A percentile compares a stretch with the other conserved stretches of the same genome.
Evolutionary conservation across 305 asterid genomes (phyloP).

Genomic region (Nicotiana rustica): DNA sequence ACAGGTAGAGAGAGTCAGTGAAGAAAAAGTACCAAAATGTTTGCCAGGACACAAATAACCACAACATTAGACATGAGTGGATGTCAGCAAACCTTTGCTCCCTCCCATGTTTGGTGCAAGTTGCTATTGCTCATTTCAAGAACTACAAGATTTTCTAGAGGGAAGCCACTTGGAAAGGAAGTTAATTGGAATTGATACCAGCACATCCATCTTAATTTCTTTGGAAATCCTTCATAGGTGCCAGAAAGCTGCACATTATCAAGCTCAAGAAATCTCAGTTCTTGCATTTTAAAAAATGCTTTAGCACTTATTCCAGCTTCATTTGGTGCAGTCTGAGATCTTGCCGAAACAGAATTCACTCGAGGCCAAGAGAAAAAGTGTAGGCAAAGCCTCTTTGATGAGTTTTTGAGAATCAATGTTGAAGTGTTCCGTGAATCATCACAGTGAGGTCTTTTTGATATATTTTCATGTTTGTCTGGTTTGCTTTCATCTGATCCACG

Average conservation of each 20-base stretch:
- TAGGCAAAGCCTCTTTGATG: slow-evolving; percentile 22
- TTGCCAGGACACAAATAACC: not conserved
- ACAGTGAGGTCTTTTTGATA: slow-evolving; percentile 11
- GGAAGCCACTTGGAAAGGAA: slow-evolving; percentile 35
- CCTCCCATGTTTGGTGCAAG: slow-evolving; percentile 31
- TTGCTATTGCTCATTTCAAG: slow-evolving; percentile 42
- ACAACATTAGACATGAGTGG: slow-evolving; percentile 2
- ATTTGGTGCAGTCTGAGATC: slow-evolving; percentile 22
- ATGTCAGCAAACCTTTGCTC: slow-evolving; percentile 36
- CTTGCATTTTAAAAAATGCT: slow-evolving; percentile 37
- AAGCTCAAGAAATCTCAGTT: slow-evolving; percentile 37
- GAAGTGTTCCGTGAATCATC: slow-evolving; percentile 21
- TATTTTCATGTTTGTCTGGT: slow-evolving; percentile 10
- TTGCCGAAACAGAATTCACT: not conserved
- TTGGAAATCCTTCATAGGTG: slow-evolving; percentile 33
- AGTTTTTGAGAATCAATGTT: not conserved
- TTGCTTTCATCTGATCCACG: slow-evolving; percentile 21
- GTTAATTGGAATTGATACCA: slow-evolving; percentile 37
- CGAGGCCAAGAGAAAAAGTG: not conserved
- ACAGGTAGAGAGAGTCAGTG: not conserved
- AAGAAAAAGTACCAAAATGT: slow-evolving; percentile 10
- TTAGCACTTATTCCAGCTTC: slow-evolving; percentile 30
- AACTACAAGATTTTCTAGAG: slow-evolving; percentile 35
- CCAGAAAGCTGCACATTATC: slow-evolving; percentile 38
- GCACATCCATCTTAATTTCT: slow-evolving; percentile 36